phyloP scores from a whole-genome alignment of 495 filamentous ascomycete species.

The Hypoxylon fuscum region DNA sequence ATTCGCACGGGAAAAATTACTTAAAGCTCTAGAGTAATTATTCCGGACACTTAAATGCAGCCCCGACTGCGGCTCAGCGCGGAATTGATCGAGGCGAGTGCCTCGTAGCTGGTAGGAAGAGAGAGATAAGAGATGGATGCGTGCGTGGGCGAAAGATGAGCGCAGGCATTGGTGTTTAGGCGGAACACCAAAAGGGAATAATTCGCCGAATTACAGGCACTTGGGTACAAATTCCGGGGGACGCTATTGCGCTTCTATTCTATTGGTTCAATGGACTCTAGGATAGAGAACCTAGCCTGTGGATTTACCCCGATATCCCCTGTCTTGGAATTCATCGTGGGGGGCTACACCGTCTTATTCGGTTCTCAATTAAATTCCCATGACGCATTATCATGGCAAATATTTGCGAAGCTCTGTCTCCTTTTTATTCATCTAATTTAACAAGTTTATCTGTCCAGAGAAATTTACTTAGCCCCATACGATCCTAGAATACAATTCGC shows the following conservation, averaged over 20 bases:
- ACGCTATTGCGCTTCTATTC: slow-evolving; percentile 15
- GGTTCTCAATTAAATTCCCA: no score
- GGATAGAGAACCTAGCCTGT: slow-evolving; percentile 12
- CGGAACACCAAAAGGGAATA: slow-evolving; percentile 18
- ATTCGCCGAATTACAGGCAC: slow-evolving; percentile 35
- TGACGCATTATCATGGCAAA: no score
- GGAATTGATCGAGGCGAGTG: slow-evolving; percentile 26
- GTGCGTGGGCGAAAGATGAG: slow-evolving; percentile 8
- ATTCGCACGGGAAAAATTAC: slow-evolving; percentile 33
- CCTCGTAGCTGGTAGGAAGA: slow-evolving; percentile 19
- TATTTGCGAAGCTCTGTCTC: no score
- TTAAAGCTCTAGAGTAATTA: slow-evolving; percentile 34
- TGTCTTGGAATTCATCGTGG: slow-evolving; percentile 7
- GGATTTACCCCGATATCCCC: slow-evolving; percentile 33
- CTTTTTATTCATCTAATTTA: no score
- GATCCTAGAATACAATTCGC: no score
- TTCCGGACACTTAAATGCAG: slow-evolving; percentile 40
- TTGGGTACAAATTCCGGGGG: slow-evolving; percentile 21
- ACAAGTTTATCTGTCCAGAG: no score
- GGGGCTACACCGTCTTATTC: no score
- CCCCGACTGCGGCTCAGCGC: slow-evolving; percentile 22
- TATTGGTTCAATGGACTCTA: slow-evolving; percentile 15
- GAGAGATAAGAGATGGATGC: slow-evolving; percentile 34
- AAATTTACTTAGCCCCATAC: no score
- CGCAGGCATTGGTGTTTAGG: slow-evolving; percentile 21